Percentiles rank a stretch among this genome's conserved stretches.
These are phyloP conservation scores for Hanseniaspora gamundiae DNA, from an alignment of 1,139 yeast genomes.

Conservation along the genomic window DNA sequence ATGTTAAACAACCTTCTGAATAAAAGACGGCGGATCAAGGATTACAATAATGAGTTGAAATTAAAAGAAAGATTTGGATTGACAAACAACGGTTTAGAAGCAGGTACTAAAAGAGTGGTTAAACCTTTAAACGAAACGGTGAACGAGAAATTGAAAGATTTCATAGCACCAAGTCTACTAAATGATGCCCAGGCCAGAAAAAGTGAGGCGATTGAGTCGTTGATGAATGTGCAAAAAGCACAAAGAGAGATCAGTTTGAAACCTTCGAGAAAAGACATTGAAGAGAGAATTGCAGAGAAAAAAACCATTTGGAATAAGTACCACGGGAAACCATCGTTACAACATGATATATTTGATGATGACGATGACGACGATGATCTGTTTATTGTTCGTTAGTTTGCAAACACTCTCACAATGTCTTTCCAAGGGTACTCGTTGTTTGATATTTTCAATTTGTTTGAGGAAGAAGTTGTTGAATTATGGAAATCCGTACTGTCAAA, in stretches of 20 bases:
- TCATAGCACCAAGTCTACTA: neutral
- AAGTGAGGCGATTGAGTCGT: conserved; percentile 5
- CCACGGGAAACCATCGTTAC: conserved; percentile 32
- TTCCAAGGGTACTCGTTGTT: neutral
- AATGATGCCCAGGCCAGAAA: neutral
- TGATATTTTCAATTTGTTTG: neutral
- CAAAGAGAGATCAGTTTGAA: conserved; percentile 14
- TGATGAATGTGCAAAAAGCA: conserved; percentile 17
- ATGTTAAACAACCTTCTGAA: conserved; percentile 26
- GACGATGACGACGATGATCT: conserved; percentile 7
- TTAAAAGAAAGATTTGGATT: conserved; percentile 6
- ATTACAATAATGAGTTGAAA: conserved; percentile 11
- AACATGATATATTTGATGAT: conserved; percentile 8
- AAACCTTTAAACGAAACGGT: neutral
- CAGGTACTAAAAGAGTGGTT: conserved; percentile 4
- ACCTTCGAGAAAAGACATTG: conserved; percentile 21
- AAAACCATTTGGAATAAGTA: conserved; percentile 16
- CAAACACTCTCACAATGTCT: neutral
- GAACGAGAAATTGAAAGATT: conserved; percentile 7
- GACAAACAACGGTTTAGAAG: neutral
- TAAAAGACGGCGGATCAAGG: conserved; percentile 19
- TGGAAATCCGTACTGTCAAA: conserved; percentile 9
- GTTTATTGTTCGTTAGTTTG: neutral
- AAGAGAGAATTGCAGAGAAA: conserved; percentile 17
- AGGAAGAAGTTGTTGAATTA: neutral